Conservation (phyloP, 129 eudicot species). For the Tagetes erecta region DNA sequence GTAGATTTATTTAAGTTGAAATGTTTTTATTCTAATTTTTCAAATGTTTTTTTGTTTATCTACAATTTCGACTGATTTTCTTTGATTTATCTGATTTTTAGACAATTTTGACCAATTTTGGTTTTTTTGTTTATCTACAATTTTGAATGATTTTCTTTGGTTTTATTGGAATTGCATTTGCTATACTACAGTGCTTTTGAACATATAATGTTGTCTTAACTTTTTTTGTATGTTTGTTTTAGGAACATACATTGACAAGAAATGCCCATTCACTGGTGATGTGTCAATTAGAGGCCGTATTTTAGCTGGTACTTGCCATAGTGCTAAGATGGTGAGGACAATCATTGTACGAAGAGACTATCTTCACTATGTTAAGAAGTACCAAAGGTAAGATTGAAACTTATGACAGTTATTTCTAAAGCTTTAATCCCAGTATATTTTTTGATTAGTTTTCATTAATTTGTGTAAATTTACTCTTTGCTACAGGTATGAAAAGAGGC, state of each 20-base stretch:
- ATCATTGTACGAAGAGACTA: slow-evolving; percentile 56
- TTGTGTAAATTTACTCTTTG: neutral
- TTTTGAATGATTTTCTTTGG: neutral
- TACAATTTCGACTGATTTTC: no score
- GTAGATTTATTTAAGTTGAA: no score
- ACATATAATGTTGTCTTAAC: neutral
- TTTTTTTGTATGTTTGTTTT: neutral
- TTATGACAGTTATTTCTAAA: neutral
- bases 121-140: neutral
- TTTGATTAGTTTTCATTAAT: neutral
- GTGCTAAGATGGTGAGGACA: slow-evolving; percentile 66
- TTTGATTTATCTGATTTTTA: no score
- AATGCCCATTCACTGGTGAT: slow-evolving; percentile 62
- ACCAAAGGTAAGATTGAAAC: slow-evolving; percentile 38
- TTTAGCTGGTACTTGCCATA: slow-evolving; percentile 55
- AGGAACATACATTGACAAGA: slow-evolving; percentile 66
- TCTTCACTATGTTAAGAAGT: slow-evolving; percentile 57
- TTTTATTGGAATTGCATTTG: no score
- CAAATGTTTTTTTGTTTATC: no score
- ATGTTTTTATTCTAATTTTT: no score
- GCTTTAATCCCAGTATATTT: no score
- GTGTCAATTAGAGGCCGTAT: slow-evolving; percentile 65
- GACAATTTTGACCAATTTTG: neutral
- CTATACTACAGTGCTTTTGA: neutral
- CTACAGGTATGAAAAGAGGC: slow-evolving; percentile 53